Evolutionary conservation across 345 rosid species (phyloP), one percentile per base, ranked within the genome.

Genomic region (Hevea brasiliensis): DNA sequence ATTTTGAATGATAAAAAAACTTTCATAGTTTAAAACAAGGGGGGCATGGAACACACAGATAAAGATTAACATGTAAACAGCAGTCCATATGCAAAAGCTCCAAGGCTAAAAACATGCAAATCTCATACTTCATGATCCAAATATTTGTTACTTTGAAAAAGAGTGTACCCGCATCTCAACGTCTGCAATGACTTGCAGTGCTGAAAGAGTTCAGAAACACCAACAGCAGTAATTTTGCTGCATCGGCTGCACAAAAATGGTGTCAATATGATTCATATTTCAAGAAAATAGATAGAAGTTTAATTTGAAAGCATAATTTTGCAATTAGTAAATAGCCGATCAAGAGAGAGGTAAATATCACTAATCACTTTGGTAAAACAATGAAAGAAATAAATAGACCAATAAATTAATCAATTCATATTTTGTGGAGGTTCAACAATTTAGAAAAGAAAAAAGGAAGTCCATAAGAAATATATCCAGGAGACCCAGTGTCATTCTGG

Each of bases 141-240:
- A 58, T 41, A 45, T 63, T 58, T 23, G 63, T 17, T 20, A 29
- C 45, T 26, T 68, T 44, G 14, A 48, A 48, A 66, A 60, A 74
- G 32, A 55, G 1, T 56, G 37, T 94, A 94, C 97, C 97, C 97
- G 84, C 88, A 88, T 90, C 98, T 89, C 76, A 94, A 68, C 29
- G 92, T 89, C 73, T 86, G 87, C 83, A 94, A 81, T 0, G 83
- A 89, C 60, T 74, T 87, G 79, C 98, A 92, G 72, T 84, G 84
- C 61, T 75, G 87, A 55, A 89, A 80, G 61, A 92, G 85, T 72
- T 86, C 89, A 67, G 87, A 88, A 44, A 94, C 87, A 55, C 97
- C 95, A 62, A 64, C 55, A 58, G 82, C 82, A 61, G 97, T 87
- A 71, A 90, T 82, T 23, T 72, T 87, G 72, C 70, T 77, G 75